Evolutionary conservation across 345 rosid species (phyloP).

Genomic region (Bretschneidera sinensis): DNA sequence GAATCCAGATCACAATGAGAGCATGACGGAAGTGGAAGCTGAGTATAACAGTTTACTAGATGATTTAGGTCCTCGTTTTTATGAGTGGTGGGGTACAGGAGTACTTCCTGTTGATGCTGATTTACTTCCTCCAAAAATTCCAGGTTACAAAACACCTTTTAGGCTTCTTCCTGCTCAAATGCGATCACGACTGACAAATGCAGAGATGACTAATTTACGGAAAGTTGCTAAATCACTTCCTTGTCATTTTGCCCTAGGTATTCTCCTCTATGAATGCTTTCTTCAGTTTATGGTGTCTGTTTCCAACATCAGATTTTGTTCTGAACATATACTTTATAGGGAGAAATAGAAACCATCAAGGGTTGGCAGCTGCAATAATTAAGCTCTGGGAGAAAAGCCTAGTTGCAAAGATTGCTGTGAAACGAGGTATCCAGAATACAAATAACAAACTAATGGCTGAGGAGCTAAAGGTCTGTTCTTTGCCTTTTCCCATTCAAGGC

Average conservation of each 20-base stretch:
- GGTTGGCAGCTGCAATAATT: slow-evolving; percentile 80
- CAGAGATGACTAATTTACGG: slow-evolving; percentile 90
- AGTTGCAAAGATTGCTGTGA: slow-evolving; percentile 84
- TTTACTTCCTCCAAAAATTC: slow-evolving; percentile 72
- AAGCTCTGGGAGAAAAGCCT: slow-evolving; percentile 93
- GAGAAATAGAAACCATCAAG: slow-evolving; percentile 95
- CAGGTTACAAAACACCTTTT: slow-evolving; percentile 87
- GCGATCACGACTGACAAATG: slow-evolving; percentile 87
- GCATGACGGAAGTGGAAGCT: slow-evolving; percentile 73
- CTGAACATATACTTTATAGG: slow-evolving; percentile 44
- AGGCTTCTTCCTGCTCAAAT: slow-evolving; percentile 97
- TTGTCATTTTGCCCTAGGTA: slow-evolving; percentile 97
- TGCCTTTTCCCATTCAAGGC: slow-evolving; percentile 1
- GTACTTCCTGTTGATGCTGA: slow-evolving; percentile 95
- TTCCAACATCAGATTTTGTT: slow-evolving; percentile 14
- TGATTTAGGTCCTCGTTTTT: slow-evolving; percentile 88
- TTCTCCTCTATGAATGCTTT: slow-evolving; percentile 15
- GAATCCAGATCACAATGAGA: slow-evolving; percentile 28
- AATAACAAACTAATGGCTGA: slow-evolving; percentile 97
- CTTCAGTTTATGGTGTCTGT: slow-evolving; percentile 13
- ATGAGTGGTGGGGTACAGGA: slow-evolving; percentile 99
- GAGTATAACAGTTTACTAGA: slow-evolving; percentile 72
- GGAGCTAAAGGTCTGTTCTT: slow-evolving; percentile 71
- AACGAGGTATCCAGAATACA: slow-evolving; percentile 95
- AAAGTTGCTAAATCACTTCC: slow-evolving; percentile 89